Percentiles rank a stretch among this genome's conserved stretches.
These are phyloP conservation scores for Penicillium sp. DNA, from an alignment of 2,329 filamentous ascomycete genomes.

Conservation along the genomic window DNA sequence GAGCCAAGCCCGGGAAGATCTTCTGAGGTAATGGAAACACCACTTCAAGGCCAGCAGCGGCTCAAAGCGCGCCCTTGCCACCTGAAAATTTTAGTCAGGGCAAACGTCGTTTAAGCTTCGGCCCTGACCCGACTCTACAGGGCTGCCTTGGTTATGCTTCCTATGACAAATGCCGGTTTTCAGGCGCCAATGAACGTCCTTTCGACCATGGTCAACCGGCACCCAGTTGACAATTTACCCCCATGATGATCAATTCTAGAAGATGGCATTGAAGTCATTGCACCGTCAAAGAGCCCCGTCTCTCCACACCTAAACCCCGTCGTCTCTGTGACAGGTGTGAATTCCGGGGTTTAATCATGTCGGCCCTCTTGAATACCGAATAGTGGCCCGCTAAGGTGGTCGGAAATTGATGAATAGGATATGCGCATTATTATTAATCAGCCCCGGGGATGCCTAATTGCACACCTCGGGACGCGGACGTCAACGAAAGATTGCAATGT, in stretches of 20 bases:
- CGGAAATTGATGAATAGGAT: not conserved
- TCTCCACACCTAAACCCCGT: not conserved
- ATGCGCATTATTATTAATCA: not conserved
- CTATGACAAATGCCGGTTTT: not conserved
- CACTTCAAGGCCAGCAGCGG: not conserved
- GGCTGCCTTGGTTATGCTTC: not conserved
- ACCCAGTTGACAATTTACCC: not conserved
- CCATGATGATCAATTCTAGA: not conserved
- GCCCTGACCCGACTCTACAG: not conserved
- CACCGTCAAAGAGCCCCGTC: not conserved
- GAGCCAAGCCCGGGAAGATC: not conserved
- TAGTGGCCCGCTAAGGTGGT: not conserved
- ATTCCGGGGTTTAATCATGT: not conserved
- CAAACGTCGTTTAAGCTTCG: conserved; percentile 3
- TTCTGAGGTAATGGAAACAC: not conserved
- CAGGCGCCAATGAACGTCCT: not conserved
- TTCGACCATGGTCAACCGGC: not conserved
- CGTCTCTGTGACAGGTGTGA: not conserved
- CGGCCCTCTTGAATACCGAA: not conserved
- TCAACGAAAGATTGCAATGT: not conserved
- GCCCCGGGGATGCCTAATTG: too few relatives aligned
- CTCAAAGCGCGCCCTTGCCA: conserved; percentile 10
- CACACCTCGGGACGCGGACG: not conserved
- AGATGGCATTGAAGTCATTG: not conserved
- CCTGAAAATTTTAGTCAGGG: conserved; percentile 7